Conservation (phyloP, 768 basidiomycete genomes). For the Cyclocybe cylindracea region DNA sequence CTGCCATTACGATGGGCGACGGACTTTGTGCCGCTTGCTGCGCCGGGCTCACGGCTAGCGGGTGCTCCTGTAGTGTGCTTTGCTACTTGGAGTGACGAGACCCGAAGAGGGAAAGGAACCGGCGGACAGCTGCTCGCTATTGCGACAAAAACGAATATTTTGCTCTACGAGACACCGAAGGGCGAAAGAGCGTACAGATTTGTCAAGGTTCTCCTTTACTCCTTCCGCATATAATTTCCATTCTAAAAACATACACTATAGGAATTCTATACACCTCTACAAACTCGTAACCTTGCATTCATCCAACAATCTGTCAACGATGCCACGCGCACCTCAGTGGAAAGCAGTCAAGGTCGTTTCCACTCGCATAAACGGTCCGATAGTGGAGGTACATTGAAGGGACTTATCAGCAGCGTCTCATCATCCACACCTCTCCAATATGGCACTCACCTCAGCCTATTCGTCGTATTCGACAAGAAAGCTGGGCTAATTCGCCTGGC, state of each 20-base stretch:
- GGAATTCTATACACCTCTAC: slow-evolving; percentile 84
- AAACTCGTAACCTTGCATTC: slow-evolving; percentile 67
- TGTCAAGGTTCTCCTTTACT: slow-evolving; percentile 55
- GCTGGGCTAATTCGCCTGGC: slow-evolving; percentile 80
- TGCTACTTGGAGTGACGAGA: slow-evolving; percentile 67
- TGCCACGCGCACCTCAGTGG: slow-evolving; percentile 39
- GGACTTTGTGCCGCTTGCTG: slow-evolving; percentile 80
- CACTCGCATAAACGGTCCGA: slow-evolving; percentile 42
- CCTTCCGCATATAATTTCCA: not conserved
- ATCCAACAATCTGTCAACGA: slow-evolving; percentile 64
- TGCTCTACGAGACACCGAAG: slow-evolving; percentile 80
- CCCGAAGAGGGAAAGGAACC: slow-evolving; percentile 38
- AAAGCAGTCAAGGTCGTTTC: slow-evolving; percentile 27
- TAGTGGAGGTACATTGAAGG: slow-evolving; percentile 39
- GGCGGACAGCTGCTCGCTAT: slow-evolving; percentile 67
- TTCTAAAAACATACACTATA: slow-evolving; percentile 25
- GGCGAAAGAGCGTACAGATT: slow-evolving; percentile 83
- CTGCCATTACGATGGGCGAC: slow-evolving; percentile 84
- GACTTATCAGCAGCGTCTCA: slow-evolving; percentile 27
- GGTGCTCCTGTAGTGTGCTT: slow-evolving; percentile 63
- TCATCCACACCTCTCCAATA: slow-evolving; percentile 44
- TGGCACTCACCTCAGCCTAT: slow-evolving; percentile 75
- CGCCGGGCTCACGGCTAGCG: slow-evolving; percentile 61
- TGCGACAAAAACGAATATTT: slow-evolving; percentile 70
- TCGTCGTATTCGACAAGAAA: slow-evolving; percentile 86